Conservation (phyloP, 129 eudicot genomes). For the Smallanthus sonchifolius region DNA sequence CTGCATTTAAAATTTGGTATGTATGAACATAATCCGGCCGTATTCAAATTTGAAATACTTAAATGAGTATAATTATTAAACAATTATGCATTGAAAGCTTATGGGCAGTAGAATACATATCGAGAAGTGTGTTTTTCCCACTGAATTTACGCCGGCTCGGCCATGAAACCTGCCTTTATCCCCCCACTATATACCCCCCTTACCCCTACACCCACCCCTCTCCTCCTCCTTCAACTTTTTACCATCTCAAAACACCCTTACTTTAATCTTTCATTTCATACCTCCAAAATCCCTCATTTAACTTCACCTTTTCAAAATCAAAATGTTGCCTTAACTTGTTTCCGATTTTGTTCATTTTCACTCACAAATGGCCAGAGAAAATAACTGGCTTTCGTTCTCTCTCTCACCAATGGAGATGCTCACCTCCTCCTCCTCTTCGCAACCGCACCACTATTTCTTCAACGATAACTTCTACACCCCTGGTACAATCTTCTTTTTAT, state of each 20-base stretch:
- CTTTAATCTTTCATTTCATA: not conserved
- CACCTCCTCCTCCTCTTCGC: conserved; percentile 35
- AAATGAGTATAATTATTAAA: not conserved
- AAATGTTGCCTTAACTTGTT: not conserved
- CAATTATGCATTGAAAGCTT: not conserved
- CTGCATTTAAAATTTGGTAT: too few relatives aligned
- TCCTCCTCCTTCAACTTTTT: conserved; percentile 19
- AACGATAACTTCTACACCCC: conserved; percentile 66
- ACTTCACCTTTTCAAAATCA: not conserved
- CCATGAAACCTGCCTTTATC: conserved; percentile 63
- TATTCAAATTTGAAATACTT: too few relatives aligned
- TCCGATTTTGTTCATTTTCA: not conserved
- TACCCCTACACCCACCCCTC: conserved; percentile 30
- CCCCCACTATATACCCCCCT: conserved; percentile 63
- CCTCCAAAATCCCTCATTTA: not conserved
- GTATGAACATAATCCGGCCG: too few relatives aligned
- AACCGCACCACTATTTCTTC: conserved; percentile 52
- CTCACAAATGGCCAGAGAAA: conserved; percentile 59
- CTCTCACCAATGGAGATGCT: conserved; percentile 69
- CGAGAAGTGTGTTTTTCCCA: conserved; percentile 36
- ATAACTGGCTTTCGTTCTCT: conserved; percentile 65
- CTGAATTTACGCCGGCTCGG: conserved; percentile 74
- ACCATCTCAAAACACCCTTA: not conserved
- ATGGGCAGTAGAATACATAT: not conserved
- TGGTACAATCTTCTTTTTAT: conserved; percentile 24